These are phyloP conservation scores for Agaricus blazei DNA, from an alignment of 768 basidiomycete species.

Conservation along the genomic window DNA sequence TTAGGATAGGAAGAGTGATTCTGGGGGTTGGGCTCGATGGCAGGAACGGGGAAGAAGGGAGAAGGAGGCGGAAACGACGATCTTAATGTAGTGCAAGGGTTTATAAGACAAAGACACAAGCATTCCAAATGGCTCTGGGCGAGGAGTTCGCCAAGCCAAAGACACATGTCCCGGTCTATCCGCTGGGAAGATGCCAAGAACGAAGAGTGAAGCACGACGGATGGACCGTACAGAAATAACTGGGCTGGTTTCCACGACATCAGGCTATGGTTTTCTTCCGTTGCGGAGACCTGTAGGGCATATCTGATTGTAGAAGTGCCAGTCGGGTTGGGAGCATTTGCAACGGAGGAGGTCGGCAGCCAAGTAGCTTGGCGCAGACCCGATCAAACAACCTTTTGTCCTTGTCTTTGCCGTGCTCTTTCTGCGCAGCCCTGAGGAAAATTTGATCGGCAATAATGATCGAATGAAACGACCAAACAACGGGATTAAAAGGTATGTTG, in stretches of 20 bases:
- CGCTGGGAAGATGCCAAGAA: slow-evolving; percentile 12
- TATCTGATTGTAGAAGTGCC: not conserved
- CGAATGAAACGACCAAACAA: no score
- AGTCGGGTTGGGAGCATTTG: not conserved
- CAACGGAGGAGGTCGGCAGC: no score
- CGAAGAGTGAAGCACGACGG: not conserved
- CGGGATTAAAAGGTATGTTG: no score
- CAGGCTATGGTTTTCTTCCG: not conserved
- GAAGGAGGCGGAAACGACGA: not conserved
- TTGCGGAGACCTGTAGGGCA: not conserved
- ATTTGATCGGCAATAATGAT: no score
- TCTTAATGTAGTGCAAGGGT: not conserved
- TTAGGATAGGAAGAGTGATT: not conserved
- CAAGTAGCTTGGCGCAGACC: no score
- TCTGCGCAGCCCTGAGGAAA: no score
- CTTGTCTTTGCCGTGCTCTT: no score
- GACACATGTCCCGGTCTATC: slow-evolving; percentile 10
- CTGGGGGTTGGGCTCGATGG: not conserved
- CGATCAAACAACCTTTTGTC: no score
- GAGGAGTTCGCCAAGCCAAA: slow-evolving; percentile 8
- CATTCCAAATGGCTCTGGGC: slow-evolving; percentile 11
- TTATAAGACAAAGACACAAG: slow-evolving; percentile 7
- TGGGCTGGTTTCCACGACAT: not conserved
- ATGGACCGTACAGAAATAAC: no score
- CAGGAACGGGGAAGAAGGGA: not conserved